These are phyloP conservation scores for Eutrema heterophyllum DNA, from an alignment of 345 rosid genomes.

Conservation along the genomic window DNA sequence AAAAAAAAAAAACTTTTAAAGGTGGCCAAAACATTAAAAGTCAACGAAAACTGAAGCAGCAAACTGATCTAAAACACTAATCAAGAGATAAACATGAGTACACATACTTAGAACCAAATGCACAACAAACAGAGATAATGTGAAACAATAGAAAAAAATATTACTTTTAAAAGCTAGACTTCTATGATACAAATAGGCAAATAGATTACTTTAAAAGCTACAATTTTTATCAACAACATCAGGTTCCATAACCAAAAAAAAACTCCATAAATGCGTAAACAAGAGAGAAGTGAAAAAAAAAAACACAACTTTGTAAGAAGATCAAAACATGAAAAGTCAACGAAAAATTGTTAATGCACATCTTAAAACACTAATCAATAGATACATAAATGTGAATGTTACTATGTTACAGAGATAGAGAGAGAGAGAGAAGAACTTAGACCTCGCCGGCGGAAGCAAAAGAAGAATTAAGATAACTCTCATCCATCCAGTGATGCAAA, in stretches of 20 bases:
- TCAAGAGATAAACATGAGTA: not conserved
- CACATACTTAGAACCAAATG: not conserved
- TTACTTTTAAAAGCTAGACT: not conserved
- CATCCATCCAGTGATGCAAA: constrained; percentile 98
- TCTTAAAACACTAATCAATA: not conserved
- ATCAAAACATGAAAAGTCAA: not conserved
- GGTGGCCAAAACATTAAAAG: not conserved
- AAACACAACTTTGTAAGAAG: not conserved
- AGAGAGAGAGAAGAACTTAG: constrained; percentile 1
- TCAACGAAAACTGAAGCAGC: not conserved
- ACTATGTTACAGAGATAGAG: not conserved
- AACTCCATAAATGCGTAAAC: not conserved
- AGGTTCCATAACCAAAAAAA: not conserved
- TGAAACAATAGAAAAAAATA: not conserved
- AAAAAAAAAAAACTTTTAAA: not conserved
- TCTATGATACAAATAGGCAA: not conserved
- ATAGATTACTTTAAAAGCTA: not conserved
- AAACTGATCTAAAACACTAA: not conserved
- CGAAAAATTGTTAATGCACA: not conserved
- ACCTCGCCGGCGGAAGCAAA: constrained; percentile 85
- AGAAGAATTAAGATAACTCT: constrained; percentile 67
- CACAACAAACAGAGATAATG: not conserved
- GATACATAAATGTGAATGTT: not conserved
- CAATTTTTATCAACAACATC: not conserved
- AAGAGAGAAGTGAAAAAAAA: not conserved